phyloP scores from a whole-genome alignment of 83 land plant species.

The Diphasiastrum complanatum region DNA sequence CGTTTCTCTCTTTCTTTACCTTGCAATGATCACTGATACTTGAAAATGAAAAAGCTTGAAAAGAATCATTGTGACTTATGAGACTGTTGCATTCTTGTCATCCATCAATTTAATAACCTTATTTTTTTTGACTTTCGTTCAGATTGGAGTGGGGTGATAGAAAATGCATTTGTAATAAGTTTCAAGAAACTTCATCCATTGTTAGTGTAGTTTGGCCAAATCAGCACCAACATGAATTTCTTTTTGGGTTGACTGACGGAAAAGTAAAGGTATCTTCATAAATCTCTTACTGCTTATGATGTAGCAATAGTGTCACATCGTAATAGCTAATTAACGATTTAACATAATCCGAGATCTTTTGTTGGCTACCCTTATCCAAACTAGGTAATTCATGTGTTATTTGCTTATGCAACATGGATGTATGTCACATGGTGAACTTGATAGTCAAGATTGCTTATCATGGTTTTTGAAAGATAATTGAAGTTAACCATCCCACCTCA shows the following conservation, averaged over 20 bases:
- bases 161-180: conserved; percentile 41
- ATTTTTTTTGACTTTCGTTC: not conserved
- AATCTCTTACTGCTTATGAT: no score
- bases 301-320: no score
- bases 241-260: conserved; percentile 37
- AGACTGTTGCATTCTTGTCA: not conserved
- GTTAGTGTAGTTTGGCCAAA: conserved; percentile 29
- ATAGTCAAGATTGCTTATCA: no score
- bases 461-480: no score
- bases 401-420: not conserved
- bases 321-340: no score
- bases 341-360: no score
- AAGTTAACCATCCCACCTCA: no score
- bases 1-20: no score
- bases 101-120: not conserved
- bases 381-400: not conserved
- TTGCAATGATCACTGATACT: no score
- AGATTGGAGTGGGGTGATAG: conserved; percentile 42
- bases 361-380: not conserved
- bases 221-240: conserved; percentile 21
- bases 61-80: not conserved
- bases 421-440: no score
- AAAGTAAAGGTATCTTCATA: conserved; percentile 31
- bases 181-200: conserved; percentile 28
- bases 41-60: no score